phyloP scores from a whole-genome alignment of 208 protist species.

The Leishmania major region DNA sequence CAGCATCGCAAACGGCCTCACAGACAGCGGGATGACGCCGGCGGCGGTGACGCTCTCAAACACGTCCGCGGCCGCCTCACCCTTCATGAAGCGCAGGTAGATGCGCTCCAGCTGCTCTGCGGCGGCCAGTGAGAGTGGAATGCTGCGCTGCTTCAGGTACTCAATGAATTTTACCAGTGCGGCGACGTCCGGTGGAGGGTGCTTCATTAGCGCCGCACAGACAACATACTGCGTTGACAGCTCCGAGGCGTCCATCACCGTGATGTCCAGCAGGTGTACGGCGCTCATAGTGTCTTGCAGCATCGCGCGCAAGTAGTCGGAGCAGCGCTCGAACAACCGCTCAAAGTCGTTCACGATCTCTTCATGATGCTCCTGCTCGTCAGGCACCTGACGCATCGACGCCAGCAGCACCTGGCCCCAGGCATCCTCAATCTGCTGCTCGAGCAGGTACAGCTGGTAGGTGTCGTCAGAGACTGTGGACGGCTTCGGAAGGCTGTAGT shows the following conservation, averaged over 20 bases:
- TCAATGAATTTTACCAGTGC: conserved; percentile 50
- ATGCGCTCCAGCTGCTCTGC: conserved; percentile 65
- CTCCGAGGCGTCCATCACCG: conserved; percentile 26
- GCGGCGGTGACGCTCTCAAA: conserved; percentile 57
- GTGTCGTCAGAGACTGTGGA: conserved; percentile 18
- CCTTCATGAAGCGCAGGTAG: conserved; percentile 82
- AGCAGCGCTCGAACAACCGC: conserved; percentile 52
- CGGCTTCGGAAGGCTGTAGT: conserved; percentile 28
- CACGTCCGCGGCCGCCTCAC: conserved; percentile 56
- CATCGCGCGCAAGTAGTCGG: conserved; percentile 64
- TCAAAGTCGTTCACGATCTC: conserved; percentile 78
- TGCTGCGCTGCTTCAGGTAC: conserved; percentile 41
- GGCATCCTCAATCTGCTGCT: conserved; percentile 51
- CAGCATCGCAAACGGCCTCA: conserved; percentile 82
- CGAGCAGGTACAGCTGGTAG: conserved; percentile 30
- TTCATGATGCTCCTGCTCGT: conserved; percentile 72
- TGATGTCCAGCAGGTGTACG: conserved; percentile 39
- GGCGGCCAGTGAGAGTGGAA: conserved; percentile 43
- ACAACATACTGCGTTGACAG: conserved; percentile 50
- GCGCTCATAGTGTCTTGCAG: conserved; percentile 36
- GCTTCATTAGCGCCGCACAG: conserved; percentile 56
- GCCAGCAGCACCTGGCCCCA: conserved; percentile 66
- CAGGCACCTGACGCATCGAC: conserved; percentile 46
- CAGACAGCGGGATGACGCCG: conserved; percentile 70
- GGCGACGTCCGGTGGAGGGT: conserved; percentile 35